Base-by-base conservation (phyloP, 805 yeast species). In the Wickerhamomyces mucosus region DNA sequence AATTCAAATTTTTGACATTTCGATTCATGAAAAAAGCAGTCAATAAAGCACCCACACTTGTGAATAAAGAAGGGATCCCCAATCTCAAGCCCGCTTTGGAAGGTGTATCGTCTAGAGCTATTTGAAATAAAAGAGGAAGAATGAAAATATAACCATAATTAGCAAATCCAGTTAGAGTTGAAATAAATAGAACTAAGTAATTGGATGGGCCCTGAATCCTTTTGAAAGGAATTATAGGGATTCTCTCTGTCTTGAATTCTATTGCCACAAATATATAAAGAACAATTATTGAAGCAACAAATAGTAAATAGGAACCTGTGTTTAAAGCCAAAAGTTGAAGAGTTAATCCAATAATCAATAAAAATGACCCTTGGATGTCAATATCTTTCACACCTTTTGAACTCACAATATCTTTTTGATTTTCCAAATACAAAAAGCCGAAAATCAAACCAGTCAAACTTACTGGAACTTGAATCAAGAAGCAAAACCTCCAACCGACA, bases 401-500 rank as follows among this genome's bases (percentile, higher is more conserved):
- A 15, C 38, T 27, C 9, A 48, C 34, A 14, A 21, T 28, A 2
- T 37, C 27, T 3, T 33, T 29, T n/a, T 30, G 35, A 31, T 30
- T 16, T 9, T 46, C 43, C 14, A 59, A 50, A 33, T 45, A 50
- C 3, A 42, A 40, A 27, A 46, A 42, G 6, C 57, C 44, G 27
- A 57, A 42, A 10, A 48, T 21, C 4, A 59, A 28, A 11, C 61
- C 53, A 13, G 48, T 24, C 4, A 48, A 9, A 6, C 61, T 49
- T 5, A 59, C 50, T 3, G 62, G 56, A 15, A 56, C 50, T 40
- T 61, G 66, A 11, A 48, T 35, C 18, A 53, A 34, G 35, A 61
- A 59, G 34, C 65, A 56, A 55, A 53, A 59, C 40, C 65, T 53
- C 67, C 67, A 62, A 7, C 67, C 67, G 16, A 55, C 39, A 4